phyloP scores from a whole-genome alignment of 1,284 basidiomycete genomes.

The Pascua guehoae region DNA sequence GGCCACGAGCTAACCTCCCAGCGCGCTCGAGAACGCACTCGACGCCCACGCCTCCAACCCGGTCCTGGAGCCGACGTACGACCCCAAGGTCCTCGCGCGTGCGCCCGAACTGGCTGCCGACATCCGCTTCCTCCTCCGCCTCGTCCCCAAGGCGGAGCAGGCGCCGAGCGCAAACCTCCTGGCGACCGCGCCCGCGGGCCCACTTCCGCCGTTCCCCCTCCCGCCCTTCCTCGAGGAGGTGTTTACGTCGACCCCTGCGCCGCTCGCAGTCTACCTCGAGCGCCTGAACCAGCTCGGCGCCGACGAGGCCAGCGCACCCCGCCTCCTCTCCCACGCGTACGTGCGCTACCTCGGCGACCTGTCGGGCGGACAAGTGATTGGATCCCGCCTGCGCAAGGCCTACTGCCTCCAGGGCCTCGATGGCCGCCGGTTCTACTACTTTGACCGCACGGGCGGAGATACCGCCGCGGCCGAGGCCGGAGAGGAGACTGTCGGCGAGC shows the following conservation, averaged over 20 bases:
- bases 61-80: slow-evolving; percentile 64
- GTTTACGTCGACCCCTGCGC: slow-evolving; percentile 53
- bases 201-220: slow-evolving; percentile 54
- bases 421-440: slow-evolving; percentile 69
- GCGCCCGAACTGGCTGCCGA: slow-evolving; percentile 61
- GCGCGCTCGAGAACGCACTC: slow-evolving; percentile 64
- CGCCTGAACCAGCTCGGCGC: slow-evolving; percentile 54
- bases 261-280: slow-evolving; percentile 57
- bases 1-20: slow-evolving; percentile 38
- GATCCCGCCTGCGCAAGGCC: slow-evolving; percentile 61
- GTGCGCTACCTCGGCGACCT: slow-evolving; percentile 83
- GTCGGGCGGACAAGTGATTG: slow-evolving; percentile 73
- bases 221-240: slow-evolving; percentile 45
- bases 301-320: slow-evolving; percentile 54
- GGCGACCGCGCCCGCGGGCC: slow-evolving; percentile 49
- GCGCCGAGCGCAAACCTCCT: slow-evolving; percentile 7
- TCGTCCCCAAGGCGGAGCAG: slow-evolving; percentile 20
- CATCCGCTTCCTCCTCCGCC: slow-evolving; percentile 61
- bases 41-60: slow-evolving; percentile 62
- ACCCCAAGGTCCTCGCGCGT: slow-evolving; percentile 64
- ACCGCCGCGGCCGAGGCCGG: slow-evolving; percentile 43
- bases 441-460: slow-evolving; percentile 54
- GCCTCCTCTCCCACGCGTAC: slow-evolving; percentile 72
- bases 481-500: slow-evolving; percentile 49
- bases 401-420: slow-evolving; percentile 58